Conservation (phyloP, 805 yeast genomes). For the Dipodascus albidus region DNA sequence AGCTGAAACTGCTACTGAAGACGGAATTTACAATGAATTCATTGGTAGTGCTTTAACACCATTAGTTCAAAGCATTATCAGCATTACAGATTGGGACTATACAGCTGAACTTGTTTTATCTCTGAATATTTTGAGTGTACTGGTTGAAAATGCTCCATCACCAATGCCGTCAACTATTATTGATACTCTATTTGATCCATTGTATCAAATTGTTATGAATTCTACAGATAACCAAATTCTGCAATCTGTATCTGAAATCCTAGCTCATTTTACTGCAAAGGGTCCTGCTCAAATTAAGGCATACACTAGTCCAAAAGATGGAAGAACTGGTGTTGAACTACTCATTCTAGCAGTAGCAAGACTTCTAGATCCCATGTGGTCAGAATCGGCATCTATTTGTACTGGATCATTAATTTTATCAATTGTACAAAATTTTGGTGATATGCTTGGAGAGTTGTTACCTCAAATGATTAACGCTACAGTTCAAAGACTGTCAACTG, state of each 20-base stretch:
- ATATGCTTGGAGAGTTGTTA: constrained; percentile 28
- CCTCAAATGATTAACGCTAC: constrained; percentile 63
- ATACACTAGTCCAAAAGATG: constrained; percentile 9
- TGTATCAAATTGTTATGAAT: constrained; percentile 35
- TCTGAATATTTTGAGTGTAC: constrained; percentile 33
- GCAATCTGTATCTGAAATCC: constrained; percentile 67
- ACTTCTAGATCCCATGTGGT: constrained; percentile 55
- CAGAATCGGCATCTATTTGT: constrained; percentile 74
- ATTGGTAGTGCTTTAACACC: constrained; percentile 45
- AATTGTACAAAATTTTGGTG: constrained; percentile 41
- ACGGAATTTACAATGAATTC: constrained; percentile 32
- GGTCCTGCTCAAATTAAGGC: constrained; percentile 21
- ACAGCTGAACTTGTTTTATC: constrained; percentile 49
- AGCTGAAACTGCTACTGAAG: constrained; percentile 34
- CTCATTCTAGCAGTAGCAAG: constrained; percentile 57
- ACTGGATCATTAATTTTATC: constrained; percentile 59
- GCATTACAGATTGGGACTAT: constrained; percentile 33
- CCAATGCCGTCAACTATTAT: constrained; percentile 14
- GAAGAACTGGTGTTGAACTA: constrained; percentile 38
- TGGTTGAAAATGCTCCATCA: constrained; percentile 19
- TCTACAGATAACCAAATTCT: constrained; percentile 68
- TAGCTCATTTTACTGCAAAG: constrained; percentile 44
- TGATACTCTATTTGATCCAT: constrained; percentile 21
- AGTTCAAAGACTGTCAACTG: constrained; percentile 49
- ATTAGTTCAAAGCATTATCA: constrained; percentile 23